Evolutionary conservation across 345 rosid species (phyloP).

Genomic region (Citrus reticulata): DNA sequence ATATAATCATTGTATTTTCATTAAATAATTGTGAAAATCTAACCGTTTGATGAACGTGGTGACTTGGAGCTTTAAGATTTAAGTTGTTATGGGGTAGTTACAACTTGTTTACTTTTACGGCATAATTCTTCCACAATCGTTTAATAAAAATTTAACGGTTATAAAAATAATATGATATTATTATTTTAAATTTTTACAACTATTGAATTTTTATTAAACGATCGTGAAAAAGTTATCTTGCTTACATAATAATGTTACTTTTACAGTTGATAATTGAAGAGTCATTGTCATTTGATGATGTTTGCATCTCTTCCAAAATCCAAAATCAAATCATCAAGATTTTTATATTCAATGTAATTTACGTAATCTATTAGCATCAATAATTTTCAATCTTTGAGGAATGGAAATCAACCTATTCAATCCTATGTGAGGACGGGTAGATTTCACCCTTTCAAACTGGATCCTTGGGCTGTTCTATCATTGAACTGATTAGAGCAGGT

Average conservation of each 20-base stretch:
- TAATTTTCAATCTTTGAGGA: too few relatives aligned
- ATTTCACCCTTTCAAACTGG: too few relatives aligned
- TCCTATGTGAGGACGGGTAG: too few relatives aligned
- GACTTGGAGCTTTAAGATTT: too few relatives aligned
- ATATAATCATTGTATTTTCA: accelerated
- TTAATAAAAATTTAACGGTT: accelerated
- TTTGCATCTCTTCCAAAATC: neutral
- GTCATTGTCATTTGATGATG: neutral
- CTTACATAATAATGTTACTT: too few relatives aligned
- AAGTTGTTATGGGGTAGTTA: too few relatives aligned
- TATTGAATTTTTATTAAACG: accelerated
- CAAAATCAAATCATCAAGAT: neutral
- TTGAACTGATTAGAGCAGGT: too few relatives aligned
- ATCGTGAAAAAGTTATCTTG: accelerated
- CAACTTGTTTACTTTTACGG: too few relatives aligned
- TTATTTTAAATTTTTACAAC: accelerated
- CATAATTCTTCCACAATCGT: accelerated
- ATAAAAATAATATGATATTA: too few relatives aligned
- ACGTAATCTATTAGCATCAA: too few relatives aligned
- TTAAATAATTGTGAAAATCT: accelerated
- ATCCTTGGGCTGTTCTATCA: too few relatives aligned
- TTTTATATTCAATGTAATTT: neutral
- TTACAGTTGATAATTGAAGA: neutral
- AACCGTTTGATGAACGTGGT: accelerated
- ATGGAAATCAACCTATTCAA: too few relatives aligned